Conservation (phyloP, 306 rosid species). For the Malus sylvestris region DNA sequence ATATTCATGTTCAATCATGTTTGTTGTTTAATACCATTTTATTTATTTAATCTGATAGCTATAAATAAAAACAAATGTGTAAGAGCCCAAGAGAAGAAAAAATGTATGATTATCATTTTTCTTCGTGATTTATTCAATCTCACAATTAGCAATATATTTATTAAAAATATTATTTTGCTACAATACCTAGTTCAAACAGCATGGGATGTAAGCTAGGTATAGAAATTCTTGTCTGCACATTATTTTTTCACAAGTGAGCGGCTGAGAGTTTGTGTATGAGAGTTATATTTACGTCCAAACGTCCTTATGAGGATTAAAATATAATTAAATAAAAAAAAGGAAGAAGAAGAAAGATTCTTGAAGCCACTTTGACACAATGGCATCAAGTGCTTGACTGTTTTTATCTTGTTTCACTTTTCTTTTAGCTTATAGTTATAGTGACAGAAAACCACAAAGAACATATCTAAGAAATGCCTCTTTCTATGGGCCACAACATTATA, state of each 20-base stretch:
- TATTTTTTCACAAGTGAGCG: not conserved
- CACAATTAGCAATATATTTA: not conserved
- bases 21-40: too few relatives aligned
- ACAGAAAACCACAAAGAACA: conserved; percentile 16
- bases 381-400: not conserved
- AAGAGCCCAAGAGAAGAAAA: too few relatives aligned
- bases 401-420: conserved; percentile 12
- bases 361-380: conserved; percentile 1
- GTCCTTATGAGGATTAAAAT: not conserved
- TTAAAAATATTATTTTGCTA: too few relatives aligned
- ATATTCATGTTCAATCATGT: too few relatives aligned
- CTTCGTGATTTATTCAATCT: not conserved
- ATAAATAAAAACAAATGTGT: too few relatives aligned
- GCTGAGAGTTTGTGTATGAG: not conserved
- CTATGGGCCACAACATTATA: conserved; percentile 23
- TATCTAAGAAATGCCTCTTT: conserved; percentile 19
- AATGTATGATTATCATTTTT: not conserved
- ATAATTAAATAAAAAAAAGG: not conserved
- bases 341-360: not conserved
- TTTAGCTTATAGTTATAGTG: conserved; percentile 1
- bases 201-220: too few relatives aligned
- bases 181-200: too few relatives aligned
- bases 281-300: not conserved
- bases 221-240: too few relatives aligned
- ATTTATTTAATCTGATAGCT: accelerated